These are phyloP conservation scores for Stemphylium beticola DNA, from an alignment of 2,329 filamentous ascomycete species.

Conservation along the genomic window DNA sequence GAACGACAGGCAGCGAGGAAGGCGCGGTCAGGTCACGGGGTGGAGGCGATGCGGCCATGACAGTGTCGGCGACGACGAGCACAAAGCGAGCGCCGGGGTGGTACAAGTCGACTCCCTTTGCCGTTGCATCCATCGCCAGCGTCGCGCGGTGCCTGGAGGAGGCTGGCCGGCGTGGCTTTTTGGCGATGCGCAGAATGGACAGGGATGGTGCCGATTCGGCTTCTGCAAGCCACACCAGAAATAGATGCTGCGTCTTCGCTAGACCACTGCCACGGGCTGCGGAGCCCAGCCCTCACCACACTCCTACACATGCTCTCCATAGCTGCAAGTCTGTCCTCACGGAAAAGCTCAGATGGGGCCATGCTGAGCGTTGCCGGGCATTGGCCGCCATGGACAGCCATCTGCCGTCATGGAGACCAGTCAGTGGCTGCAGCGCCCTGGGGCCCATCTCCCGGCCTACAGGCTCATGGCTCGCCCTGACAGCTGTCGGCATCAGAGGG, in stretches of 20 bases:
- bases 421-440: slow-evolving; percentile 21
- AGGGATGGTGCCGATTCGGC: slow-evolving; percentile 42
- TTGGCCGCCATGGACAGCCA: slow-evolving; percentile 33
- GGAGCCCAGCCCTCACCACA: slow-evolving; percentile 41
- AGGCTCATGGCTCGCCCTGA: slow-evolving; percentile 29
- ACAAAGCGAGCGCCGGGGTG: slow-evolving; percentile 26
- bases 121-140: slow-evolving; percentile 18
- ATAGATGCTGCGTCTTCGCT: slow-evolving; percentile 43
- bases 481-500: slow-evolving; percentile 24
- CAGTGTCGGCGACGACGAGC: neutral
- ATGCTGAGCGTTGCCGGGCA: slow-evolving; percentile 33
- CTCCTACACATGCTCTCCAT: slow-evolving; percentile 34
- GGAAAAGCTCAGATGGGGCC: slow-evolving; percentile 26
- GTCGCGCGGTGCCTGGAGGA: slow-evolving; percentile 32
- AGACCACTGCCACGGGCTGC: slow-evolving; percentile 23
- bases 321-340: slow-evolving; percentile 28
- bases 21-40: slow-evolving; percentile 6
- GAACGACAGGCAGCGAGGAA: slow-evolving; percentile 23
- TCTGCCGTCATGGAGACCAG: slow-evolving; percentile 29
- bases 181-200: slow-evolving; percentile 33
- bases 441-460: slow-evolving; percentile 20
- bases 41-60: slow-evolving; percentile 7
- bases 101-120: slow-evolving; percentile 28
- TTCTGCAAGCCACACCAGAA: slow-evolving; percentile 50
- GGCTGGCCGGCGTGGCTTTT: slow-evolving; percentile 34